phyloP scores from a whole-genome alignment of 306 rosid species.

The Lagenaria siceraria region DNA sequence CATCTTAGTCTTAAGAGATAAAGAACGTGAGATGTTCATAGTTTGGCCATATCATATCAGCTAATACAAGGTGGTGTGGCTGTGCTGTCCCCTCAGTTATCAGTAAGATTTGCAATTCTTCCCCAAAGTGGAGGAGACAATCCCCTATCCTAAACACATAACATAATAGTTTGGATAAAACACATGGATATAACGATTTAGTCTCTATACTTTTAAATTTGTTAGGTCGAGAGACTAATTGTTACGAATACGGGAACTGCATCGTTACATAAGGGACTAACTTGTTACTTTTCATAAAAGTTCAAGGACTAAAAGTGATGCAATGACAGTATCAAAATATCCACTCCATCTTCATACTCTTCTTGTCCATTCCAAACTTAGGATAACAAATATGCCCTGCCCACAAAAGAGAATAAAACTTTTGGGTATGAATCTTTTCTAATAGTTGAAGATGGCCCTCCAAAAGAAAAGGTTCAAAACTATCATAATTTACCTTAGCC shows the following conservation, averaged over 20 bases:
- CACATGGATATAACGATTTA: too few species aligned
- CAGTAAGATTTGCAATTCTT: neutral
- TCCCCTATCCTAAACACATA: neutral
- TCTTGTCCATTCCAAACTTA: neutral
- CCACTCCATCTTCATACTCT: neutral
- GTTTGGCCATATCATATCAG: neutral
- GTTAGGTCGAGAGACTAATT: too few species aligned
- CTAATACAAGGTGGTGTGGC: neutral
- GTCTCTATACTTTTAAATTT: too few species aligned
- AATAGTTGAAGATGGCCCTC: neutral
- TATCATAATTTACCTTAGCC: neutral
- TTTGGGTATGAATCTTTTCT: neutral
- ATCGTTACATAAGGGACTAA: too few species aligned
- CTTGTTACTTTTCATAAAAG: too few species aligned
- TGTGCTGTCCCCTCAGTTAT: neutral
- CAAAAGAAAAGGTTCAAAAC: neutral
- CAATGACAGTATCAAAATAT: neutral
- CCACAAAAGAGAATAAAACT: neutral
- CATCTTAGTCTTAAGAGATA: neutral
- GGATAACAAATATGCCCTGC: neutral
- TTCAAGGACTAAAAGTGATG: too few species aligned
- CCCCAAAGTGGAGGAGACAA: neutral
- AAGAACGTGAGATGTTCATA: neutral
- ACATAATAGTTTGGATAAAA: neutral
- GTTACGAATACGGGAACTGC: too few species aligned